These are phyloP conservation scores for Nemania sp. DNA, from an alignment of 2,329 filamentous ascomycete genomes.

Conservation along the genomic window DNA sequence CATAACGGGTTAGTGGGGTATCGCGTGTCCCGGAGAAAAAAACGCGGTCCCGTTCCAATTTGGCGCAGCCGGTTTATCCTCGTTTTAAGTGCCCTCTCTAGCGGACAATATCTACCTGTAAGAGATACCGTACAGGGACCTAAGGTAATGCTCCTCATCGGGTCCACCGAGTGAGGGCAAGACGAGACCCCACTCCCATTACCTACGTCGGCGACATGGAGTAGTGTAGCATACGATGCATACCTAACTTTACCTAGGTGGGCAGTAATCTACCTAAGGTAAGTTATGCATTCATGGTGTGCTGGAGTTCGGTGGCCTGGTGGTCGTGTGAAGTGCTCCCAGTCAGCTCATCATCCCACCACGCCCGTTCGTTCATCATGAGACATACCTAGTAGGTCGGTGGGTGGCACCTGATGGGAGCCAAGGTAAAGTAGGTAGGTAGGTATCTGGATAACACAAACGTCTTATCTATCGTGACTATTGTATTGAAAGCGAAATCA, in stretches of 20 bases:
- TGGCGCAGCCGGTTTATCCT: constrained; percentile 33
- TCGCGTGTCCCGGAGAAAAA: constrained; percentile 26
- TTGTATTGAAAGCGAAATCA: neutral
- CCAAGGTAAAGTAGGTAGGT: too few relatives aligned
- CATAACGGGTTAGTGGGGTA: constrained; percentile 6
- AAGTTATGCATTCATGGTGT: too few relatives aligned
- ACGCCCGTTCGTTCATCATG: constrained; percentile 10
- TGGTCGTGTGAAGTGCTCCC: constrained; percentile 7
- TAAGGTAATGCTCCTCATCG: constrained; percentile 22
- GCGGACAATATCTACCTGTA: too few relatives aligned
- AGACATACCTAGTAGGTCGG: constrained; percentile 6
- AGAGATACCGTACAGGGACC: too few relatives aligned
- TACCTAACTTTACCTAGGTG: neutral
- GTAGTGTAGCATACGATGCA: neutral
- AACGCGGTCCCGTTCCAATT: constrained; percentile 16
- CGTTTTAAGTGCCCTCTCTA: neutral
- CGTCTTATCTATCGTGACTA: neutral
- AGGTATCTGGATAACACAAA: neutral
- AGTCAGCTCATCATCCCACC: constrained; percentile 16
- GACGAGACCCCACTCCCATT: neutral
- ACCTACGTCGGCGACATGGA: neutral
- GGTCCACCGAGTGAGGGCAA: constrained; percentile 3
- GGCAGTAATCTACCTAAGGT: neutral
- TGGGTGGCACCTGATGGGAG: neutral
- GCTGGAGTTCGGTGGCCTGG: neutral